A percentile compares a stretch with the other conserved stretches of the same genome.
These are phyloP conservation scores for Ashbya aceris DNA, from an alignment of 1,139 yeast genomes.

Conservation along the genomic window DNA sequence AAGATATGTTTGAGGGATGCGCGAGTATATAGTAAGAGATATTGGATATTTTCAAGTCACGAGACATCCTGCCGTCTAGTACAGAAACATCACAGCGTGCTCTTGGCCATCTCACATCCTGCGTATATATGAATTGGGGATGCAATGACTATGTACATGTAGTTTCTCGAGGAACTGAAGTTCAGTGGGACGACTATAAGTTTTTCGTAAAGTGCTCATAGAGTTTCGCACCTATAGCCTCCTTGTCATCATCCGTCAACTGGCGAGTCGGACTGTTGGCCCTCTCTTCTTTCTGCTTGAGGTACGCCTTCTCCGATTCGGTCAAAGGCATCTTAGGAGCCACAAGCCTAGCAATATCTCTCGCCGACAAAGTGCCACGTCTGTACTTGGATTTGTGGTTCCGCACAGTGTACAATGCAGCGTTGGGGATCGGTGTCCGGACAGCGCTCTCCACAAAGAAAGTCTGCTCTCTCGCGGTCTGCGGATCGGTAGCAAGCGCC, in stretches of 20 bases:
- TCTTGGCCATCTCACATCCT: too few relatives aligned
- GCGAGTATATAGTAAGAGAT: too few relatives aligned
- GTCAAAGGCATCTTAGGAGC: conserved; percentile 75
- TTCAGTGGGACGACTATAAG: background rate
- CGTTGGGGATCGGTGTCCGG: conserved; percentile 59
- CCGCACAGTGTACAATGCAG: conserved; percentile 60
- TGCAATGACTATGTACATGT: background rate
- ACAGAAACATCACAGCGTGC: too few relatives aligned
- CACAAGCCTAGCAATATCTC: conserved; percentile 53
- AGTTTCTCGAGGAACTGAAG: background rate
- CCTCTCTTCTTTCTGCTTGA: conserved; percentile 40
- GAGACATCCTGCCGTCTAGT: too few relatives aligned
- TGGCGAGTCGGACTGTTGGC: conserved; percentile 40
- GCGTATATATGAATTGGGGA: background rate
- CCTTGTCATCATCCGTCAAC: conserved; percentile 60
- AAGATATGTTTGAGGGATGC: too few relatives aligned
- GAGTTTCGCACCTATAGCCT: conserved; percentile 44
- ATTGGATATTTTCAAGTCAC: too few relatives aligned
- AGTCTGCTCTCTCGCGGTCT: conserved; percentile 60
- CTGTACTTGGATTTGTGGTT: conserved; percentile 51
- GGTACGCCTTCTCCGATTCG: conserved; percentile 48
- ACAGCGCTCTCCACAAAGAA: conserved; percentile 63
- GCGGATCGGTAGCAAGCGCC: conserved; percentile 48
- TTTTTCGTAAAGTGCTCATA: conserved; percentile 15
- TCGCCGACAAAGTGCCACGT: conserved; percentile 46